Evolutionary conservation across 345 rosid genomes (phyloP), one percentile per base, ranked within the genome.

Genomic region (Citrus cavaleriei): DNA sequence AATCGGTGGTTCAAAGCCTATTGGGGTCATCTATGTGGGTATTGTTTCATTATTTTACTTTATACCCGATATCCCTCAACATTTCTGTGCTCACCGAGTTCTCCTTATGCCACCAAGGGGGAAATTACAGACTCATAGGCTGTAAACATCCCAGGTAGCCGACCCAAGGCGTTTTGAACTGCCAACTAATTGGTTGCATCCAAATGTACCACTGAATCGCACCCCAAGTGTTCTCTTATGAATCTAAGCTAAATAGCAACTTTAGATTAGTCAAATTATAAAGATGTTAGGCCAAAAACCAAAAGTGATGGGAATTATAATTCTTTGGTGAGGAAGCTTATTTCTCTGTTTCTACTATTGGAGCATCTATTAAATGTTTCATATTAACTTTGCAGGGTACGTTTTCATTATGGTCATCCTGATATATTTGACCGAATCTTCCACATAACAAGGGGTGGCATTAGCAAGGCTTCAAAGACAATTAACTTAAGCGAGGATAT

Each of bases 351-450:
- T 19, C 38, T 72, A 73, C 57, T 24, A 37, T 80, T 55, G 38
- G 24, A 80, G 70, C 73, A 72, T 79, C 57, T 63, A 60, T 55
- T 74, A 76, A 80, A 38, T 46, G 54, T 76, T 71, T 49, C 66
- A 71, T 69, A 54, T 69, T 73, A 49, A 69, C 34, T 34, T 46
- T 85, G 70, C 91, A 97, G 99, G 91, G 99, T 94, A 28, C 93
- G 99, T 12, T 94, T 97, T 89, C 99, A 97, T 71, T 97, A 97
- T 76, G 99, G 99, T 60, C 99, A 97, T 92, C 97, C 99, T 79
- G 99, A 97, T 88, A 90, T 97, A 82, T 94, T 97, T 86, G 98
- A 94, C 67, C 88, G 99, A 86, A 79, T 97, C 77, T 97, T 97
- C 90, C 99, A 94, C 88, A 86, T 97, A 78, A 97, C 99, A 77